These are phyloP conservation scores for Mucor indicus DNA, from an alignment of 371 early-diverging fungal species.

Conservation along the genomic window DNA sequence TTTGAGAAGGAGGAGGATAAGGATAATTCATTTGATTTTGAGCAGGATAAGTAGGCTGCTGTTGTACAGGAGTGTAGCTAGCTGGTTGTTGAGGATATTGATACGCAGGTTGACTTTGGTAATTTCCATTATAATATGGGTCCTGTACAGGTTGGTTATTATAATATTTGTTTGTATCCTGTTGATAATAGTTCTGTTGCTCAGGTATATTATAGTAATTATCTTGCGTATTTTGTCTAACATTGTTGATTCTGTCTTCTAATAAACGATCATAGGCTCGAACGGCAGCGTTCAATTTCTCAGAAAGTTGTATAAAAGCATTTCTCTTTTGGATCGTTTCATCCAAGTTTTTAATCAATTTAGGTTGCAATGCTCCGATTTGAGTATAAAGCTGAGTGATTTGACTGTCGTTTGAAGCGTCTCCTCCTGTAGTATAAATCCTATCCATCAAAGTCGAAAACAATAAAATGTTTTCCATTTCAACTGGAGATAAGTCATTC, in stretches of 20 bases:
- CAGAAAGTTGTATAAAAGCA: constrained; percentile 64
- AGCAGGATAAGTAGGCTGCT: constrained; percentile 1
- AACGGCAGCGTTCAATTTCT: constrained; percentile 78
- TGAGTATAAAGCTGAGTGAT: constrained; percentile 66
- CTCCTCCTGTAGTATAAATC: constrained; percentile 54
- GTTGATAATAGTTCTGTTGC: constrained; percentile 15
- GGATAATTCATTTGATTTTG: constrained; percentile 5
- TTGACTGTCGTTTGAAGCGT: constrained; percentile 62
- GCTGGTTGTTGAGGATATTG: background rate
- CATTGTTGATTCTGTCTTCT: constrained; percentile 60
- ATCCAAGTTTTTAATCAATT: constrained; percentile 63
- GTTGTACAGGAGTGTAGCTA: background rate
- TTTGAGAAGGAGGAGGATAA: constrained; percentile 11
- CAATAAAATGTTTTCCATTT: constrained; percentile 73
- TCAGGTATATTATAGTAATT: constrained; percentile 5
- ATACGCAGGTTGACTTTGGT: no score
- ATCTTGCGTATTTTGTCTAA: constrained; percentile 1
- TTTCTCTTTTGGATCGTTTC: constrained; percentile 62
- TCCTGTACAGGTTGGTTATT: constrained; percentile 4
- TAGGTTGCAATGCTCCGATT: constrained; percentile 71
- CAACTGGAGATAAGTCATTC: constrained; percentile 55
- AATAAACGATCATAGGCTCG: constrained; percentile 81
- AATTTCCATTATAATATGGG: no score
- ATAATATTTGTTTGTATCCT: constrained; percentile 1
- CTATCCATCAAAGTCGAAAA: constrained; percentile 72